Evolutionary conservation across 2,329 filamentous ascomycete species (phyloP).

Genomic region (Sclerotinia minor): DNA sequence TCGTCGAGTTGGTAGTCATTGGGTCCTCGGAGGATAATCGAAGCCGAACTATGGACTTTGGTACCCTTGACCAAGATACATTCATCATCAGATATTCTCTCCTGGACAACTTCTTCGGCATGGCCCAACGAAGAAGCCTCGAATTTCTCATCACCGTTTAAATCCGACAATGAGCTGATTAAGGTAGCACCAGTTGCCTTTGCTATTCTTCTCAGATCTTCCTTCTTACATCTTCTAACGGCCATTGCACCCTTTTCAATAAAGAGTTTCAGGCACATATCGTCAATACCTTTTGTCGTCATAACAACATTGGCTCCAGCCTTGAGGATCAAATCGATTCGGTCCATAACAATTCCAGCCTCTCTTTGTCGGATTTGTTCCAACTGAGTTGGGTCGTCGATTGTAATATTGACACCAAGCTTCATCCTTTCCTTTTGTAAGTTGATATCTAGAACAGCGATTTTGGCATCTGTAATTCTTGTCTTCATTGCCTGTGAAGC

Average conservation of each 20-base stretch:
- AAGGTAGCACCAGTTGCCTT: constrained; percentile 93
- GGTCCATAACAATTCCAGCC: constrained; percentile 87
- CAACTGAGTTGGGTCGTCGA: constrained; percentile 94
- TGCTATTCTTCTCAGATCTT: constrained; percentile 92
- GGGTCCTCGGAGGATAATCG: constrained; percentile 89
- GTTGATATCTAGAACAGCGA: constrained; percentile 96
- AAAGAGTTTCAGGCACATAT: constrained; percentile 91
- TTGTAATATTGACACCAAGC: constrained; percentile 95
- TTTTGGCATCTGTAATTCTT: constrained; percentile 88
- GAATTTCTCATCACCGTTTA: constrained; percentile 97
- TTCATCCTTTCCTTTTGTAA: constrained; percentile 99
- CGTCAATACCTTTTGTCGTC: constrained; percentile 98
- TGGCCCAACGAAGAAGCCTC: constrained; percentile 85
- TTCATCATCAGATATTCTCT: constrained; percentile 98
- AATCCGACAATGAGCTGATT: constrained; percentile 87
- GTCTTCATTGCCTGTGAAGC: constrained; percentile 98
- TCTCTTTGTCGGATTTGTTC: constrained; percentile 96
- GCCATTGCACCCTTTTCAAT: constrained; percentile 95
- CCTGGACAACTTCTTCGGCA: constrained; percentile 95
- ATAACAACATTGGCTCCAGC: constrained; percentile 93
- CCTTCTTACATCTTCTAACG: constrained; percentile 96
- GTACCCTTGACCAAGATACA: constrained; percentile 96
- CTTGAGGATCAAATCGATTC: constrained; percentile 97
- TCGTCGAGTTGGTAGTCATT: constrained; percentile 98
- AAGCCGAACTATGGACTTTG: constrained; percentile 90